Percentiles rank a stretch among this genome's conserved stretches.
Conservation (phyloP, 441 rosid genomes). For the Pelargonium australe region DNA sequence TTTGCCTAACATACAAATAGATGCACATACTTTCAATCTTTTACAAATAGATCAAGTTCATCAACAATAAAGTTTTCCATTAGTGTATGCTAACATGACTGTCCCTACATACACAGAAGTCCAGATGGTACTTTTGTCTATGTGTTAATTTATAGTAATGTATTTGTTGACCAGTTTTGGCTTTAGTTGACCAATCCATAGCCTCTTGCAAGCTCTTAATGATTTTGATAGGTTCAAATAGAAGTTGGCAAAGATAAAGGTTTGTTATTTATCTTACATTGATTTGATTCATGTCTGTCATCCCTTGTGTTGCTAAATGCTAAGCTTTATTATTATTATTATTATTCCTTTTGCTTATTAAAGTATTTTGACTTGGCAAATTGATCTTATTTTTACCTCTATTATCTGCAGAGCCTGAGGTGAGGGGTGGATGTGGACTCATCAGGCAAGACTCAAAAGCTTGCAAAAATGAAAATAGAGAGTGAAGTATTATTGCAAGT, state of each 20-base stretch:
- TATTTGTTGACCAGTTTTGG: no score
- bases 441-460: conserved; percentile 59
- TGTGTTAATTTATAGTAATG: no score
- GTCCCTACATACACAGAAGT: no score
- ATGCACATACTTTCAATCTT: no score
- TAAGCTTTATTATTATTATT: not conserved
- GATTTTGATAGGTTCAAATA: conserved; percentile 87
- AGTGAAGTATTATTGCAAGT: conserved; percentile 27
- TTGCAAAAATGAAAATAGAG: conserved; percentile 81
- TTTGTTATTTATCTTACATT: conserved; percentile 16
- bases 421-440: conserved; percentile 22
- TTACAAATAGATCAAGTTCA: no score
- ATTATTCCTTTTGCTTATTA: not conserved
- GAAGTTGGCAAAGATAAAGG: conserved; percentile 89
- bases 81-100: no score
- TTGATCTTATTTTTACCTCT: not conserved
- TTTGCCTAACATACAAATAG: no score
- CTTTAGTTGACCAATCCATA: no score
- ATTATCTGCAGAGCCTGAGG: conserved; percentile 36
- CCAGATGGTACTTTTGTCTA: no score
- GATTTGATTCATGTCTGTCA: no score
- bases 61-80: no score
- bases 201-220: conserved; percentile 24
- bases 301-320: no score
- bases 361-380: not conserved